These are phyloP conservation scores for Colletotrichum horii DNA, from an alignment of 2,329 filamentous ascomycete species.

Conservation along the genomic window DNA sequence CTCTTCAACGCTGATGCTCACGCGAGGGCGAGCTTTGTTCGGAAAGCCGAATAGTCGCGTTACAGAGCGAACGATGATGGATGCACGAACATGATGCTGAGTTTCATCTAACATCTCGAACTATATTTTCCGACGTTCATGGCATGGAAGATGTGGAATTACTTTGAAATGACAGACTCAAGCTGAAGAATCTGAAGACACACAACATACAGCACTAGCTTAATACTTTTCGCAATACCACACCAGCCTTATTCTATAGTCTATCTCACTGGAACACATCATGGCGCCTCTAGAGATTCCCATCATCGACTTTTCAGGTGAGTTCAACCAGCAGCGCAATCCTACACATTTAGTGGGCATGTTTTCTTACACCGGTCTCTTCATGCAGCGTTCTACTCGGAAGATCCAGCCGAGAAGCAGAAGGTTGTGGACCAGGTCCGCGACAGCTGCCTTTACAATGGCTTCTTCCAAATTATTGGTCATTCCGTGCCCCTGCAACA, in stretches of 20 bases:
- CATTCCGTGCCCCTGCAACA: constrained; percentile 47
- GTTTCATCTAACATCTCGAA: not conserved
- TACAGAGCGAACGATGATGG: not conserved
- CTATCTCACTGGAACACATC: not conserved
- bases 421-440: constrained; percentile 40
- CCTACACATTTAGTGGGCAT: too few species aligned
- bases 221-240: not conserved
- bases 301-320: constrained; percentile 34
- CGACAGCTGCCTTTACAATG: constrained; percentile 48
- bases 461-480: constrained; percentile 59
- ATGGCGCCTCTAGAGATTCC: constrained; percentile 27
- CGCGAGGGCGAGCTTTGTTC: not conserved
- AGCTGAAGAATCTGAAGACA: not conserved
- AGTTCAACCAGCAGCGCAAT: not conserved
- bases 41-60: not conserved
- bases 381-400: constrained; percentile 23
- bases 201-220: too few species aligned
- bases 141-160: not conserved
- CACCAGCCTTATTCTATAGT: too few species aligned
- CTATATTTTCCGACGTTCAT: not conserved
- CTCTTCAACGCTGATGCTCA: not conserved
- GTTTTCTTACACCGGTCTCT: not conserved
- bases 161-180: not conserved
- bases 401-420: constrained; percentile 28
- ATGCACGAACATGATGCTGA: not conserved